These are phyloP conservation scores for Wickerhamiella sorbophila DNA, from an alignment of 805 yeast genomes.

Conservation along the genomic window DNA sequence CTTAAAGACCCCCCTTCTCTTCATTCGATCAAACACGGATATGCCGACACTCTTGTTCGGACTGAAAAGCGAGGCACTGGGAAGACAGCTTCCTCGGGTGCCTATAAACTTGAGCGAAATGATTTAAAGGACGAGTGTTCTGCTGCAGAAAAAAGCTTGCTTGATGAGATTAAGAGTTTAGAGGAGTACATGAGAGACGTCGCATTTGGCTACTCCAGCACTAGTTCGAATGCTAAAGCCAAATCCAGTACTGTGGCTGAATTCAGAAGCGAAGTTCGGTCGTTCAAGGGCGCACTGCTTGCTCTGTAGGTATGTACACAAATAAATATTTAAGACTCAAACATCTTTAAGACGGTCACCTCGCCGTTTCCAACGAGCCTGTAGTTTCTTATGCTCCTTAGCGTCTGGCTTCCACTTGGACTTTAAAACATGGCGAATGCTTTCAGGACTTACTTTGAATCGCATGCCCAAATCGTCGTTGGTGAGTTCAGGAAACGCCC, in stretches of 20 bases:
- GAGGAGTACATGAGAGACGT: constrained; percentile 6
- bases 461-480: constrained; percentile 45
- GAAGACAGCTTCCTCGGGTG: neutral
- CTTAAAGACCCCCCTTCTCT: constrained; percentile 17
- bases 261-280: constrained; percentile 16
- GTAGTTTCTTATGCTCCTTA: constrained; percentile 34
- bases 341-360: constrained; percentile 25
- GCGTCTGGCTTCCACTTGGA: constrained; percentile 60
- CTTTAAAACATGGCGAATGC: constrained; percentile 62
- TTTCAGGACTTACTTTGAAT: constrained; percentile 67
- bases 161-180: neutral
- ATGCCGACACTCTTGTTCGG: constrained; percentile 20
- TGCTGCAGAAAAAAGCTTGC: constrained; percentile 1
- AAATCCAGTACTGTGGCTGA: constrained; percentile 4
- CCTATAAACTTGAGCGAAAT: neutral
- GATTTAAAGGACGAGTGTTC: neutral
- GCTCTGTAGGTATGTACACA: constrained; percentile 4
- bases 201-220: constrained; percentile 1
- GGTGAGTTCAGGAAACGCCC: constrained; percentile 41
- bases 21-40: constrained; percentile 9
- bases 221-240: neutral
- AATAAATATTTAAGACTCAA: neutral
- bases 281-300: constrained; percentile 17
- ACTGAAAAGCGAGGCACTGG: constrained; percentile 8
- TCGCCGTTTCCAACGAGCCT: constrained; percentile 41